Conservation (phyloP, 768 basidiomycete species). For the Suillus variegatus region DNA sequence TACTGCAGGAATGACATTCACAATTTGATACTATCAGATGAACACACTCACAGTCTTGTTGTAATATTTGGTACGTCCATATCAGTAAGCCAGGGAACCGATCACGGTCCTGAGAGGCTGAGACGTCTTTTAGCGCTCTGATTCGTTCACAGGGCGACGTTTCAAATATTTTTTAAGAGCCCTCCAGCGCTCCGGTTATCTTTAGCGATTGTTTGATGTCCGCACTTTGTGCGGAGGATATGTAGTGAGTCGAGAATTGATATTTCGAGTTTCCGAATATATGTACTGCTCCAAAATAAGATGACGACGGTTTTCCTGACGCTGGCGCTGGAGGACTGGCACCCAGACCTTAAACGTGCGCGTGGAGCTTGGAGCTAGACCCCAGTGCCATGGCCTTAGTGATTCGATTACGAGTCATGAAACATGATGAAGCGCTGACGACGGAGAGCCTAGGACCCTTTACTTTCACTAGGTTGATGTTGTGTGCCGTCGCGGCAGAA, state of each 20-base stretch:
- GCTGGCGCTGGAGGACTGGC: background rate
- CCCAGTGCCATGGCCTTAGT: background rate
- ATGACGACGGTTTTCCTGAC: background rate
- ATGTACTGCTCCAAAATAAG: background rate
- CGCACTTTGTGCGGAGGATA: background rate
- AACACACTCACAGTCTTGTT: background rate
- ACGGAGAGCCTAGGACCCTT: background rate
- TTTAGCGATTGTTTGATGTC: background rate
- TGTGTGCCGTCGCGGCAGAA: background rate
- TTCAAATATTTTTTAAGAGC: background rate
- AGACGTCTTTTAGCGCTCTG: too few species aligned
- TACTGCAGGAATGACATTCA: background rate
- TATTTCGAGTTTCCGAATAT: background rate
- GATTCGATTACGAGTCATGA: background rate
- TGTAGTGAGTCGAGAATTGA: background rate
- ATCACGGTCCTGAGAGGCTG: too few species aligned
- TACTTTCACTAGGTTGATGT: background rate
- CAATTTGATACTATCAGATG: background rate
- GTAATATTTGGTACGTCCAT: background rate
- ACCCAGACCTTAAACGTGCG: background rate
- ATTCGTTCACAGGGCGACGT: background rate
- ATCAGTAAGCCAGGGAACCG: too few species aligned
- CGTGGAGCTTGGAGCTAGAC: background rate
- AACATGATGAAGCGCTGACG: background rate
- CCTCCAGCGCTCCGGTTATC: background rate